phyloP scores from a whole-genome alignment of 805 yeast genomes.

The Wickerhamiella parazyma region DNA sequence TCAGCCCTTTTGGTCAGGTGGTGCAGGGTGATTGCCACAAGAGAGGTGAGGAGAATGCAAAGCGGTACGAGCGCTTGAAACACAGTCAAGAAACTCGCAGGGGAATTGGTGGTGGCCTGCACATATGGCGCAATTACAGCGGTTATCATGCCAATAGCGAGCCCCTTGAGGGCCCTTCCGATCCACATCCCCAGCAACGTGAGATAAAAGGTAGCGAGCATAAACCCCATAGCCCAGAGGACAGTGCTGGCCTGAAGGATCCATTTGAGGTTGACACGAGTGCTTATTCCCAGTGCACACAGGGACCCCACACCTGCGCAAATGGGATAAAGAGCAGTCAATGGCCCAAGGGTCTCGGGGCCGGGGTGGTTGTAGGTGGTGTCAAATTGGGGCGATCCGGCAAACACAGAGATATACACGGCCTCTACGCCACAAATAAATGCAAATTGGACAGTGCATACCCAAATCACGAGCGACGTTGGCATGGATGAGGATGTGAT shows the following conservation, averaged over 20 bases:
- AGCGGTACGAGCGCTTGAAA: conserved; percentile 19
- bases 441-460: conserved; percentile 14
- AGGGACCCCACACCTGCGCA: conserved; percentile 18
- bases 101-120: conserved; percentile 7
- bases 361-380: conserved; percentile 14
- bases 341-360: conserved; percentile 12
- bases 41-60: conserved; percentile 17
- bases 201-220: conserved; percentile 12
- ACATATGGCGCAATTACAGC: conserved; percentile 17
- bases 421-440: conserved; percentile 20
- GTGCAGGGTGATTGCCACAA: conserved; percentile 12
- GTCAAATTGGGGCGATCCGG: conserved; percentile 13
- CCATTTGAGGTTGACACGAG: not conserved
- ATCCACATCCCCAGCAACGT: conserved; percentile 12
- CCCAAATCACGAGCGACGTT: conserved; percentile 11
- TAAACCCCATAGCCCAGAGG: conserved; percentile 17
- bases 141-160: conserved; percentile 17
- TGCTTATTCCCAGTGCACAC: conserved; percentile 8
- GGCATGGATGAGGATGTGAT: no score
- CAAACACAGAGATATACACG: conserved; percentile 16
- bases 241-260: conserved; percentile 10
- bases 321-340: conserved; percentile 18
- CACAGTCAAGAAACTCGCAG: conserved; percentile 15
- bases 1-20: not conserved
- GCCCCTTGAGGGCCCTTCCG: conserved; percentile 16